Conservation (phyloP, 208 protist genomes). For the Trypanosomatidae sp. region DNA sequence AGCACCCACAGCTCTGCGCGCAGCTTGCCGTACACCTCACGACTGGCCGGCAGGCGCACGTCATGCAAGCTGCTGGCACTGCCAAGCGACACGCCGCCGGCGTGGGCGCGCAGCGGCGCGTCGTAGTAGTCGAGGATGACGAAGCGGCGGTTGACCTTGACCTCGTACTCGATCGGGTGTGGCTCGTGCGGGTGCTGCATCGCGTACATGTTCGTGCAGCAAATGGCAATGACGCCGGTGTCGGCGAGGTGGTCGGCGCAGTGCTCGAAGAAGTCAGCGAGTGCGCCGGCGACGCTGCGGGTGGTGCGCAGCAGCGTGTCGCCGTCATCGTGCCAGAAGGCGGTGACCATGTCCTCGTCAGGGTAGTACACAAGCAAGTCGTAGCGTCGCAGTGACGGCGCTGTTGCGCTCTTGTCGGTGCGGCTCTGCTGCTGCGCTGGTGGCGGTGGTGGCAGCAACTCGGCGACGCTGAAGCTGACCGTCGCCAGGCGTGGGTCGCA, state of each 20-base stretch:
- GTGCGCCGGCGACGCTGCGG: constrained; percentile 32
- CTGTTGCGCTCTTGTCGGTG: too few species aligned
- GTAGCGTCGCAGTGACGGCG: too few species aligned
- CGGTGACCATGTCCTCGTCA: constrained; percentile 41
- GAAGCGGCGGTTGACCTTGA: constrained; percentile 75
- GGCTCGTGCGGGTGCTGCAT: constrained; percentile 45
- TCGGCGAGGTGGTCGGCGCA: constrained; percentile 40
- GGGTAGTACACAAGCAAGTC: constrained; percentile 69
- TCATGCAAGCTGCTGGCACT: too few species aligned
- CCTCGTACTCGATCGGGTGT: constrained; percentile 82
- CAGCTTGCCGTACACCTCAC: constrained; percentile 20
- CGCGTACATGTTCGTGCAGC: constrained; percentile 70
- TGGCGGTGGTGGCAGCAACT: constrained; percentile 31
- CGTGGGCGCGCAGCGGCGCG: constrained; percentile 30
- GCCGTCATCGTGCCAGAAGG: constrained; percentile 13
- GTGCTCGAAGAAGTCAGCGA: constrained; percentile 80
- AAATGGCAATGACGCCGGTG: constrained; percentile 59
- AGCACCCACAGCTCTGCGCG: constrained; percentile 77
- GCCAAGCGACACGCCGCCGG: constrained; percentile 2
- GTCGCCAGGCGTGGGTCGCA: constrained; percentile 13
- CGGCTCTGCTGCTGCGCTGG: neutral
- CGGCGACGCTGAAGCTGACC: constrained; percentile 70
- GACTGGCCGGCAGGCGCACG: constrained; percentile 7
- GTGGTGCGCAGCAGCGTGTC: constrained; percentile 37
- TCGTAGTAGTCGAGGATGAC: constrained; percentile 89